Conservation (phyloP, 208 protist genomes). For the Leishmania aethiopica region DNA sequence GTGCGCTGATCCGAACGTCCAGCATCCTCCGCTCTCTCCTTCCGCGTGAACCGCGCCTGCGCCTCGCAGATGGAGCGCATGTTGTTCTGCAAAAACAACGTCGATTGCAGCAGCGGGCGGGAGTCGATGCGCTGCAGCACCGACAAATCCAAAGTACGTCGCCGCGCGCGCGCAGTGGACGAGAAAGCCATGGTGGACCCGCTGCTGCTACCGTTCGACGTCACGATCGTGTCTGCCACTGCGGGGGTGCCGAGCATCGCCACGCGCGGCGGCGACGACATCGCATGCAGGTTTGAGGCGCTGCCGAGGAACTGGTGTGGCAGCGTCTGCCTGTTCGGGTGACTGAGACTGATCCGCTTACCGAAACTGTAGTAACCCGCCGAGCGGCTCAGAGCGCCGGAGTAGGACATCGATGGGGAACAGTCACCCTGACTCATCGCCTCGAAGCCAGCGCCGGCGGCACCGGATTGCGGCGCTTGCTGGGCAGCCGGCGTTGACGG, state of each 20-base stretch:
- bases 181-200: constrained; percentile 1
- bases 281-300: constrained; percentile 20
- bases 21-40: background rate
- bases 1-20: background rate
- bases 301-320: constrained; percentile 44
- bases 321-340: constrained; percentile 58
- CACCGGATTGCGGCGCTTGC: background rate
- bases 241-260: constrained; percentile 10
- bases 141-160: constrained; percentile 29
- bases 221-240: constrained; percentile 1
- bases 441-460: background rate
- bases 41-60: background rate
- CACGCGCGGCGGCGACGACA: constrained; percentile 8
- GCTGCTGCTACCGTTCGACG: background rate
- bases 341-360: constrained; percentile 39
- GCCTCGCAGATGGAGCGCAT: constrained; percentile 21
- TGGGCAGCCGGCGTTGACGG: background rate
- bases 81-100: constrained; percentile 56
- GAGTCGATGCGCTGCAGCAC: constrained; percentile 44
- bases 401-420: constrained; percentile 37
- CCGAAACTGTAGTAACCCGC: constrained; percentile 81
- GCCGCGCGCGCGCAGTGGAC: constrained; percentile 1
- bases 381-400: constrained; percentile 42
- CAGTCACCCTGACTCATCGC: constrained; percentile 1
- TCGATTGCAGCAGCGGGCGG: constrained; percentile 64